phyloP scores from a whole-genome alignment of 1,284 basidiomycete species.

The Moniliophthora roreri region DNA sequence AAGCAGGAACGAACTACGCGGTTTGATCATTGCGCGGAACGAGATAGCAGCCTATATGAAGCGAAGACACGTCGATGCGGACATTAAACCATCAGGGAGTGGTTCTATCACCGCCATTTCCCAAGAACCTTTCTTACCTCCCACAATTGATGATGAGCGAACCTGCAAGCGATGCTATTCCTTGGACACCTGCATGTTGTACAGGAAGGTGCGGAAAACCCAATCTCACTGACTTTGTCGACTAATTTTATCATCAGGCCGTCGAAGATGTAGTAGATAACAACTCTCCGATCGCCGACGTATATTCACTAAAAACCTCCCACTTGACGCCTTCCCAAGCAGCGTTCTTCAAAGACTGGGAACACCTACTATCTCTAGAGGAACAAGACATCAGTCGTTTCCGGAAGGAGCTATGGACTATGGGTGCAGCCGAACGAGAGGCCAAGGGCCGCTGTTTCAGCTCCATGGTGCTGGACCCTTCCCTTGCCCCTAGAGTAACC shows the following conservation, averaged over 20 bases:
- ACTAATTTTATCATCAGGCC: conserved; percentile 43
- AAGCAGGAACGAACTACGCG: conserved; percentile 81
- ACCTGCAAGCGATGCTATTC: conserved; percentile 83
- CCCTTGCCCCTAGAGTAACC: conserved; percentile 22
- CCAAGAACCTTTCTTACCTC: conserved; percentile 69
- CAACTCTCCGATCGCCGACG: conserved; percentile 69
- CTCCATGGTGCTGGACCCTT: conserved; percentile 67
- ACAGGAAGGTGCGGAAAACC: conserved; percentile 68
- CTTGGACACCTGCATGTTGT: conserved; percentile 90
- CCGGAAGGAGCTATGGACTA: conserved; percentile 92
- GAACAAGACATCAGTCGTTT: conserved; percentile 85
- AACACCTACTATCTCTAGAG: conserved; percentile 83
- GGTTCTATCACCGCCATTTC: conserved; percentile 15
- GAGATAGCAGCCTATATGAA: conserved; percentile 81
- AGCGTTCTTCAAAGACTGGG: conserved; percentile 91
- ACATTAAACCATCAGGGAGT: conserved; percentile 19
- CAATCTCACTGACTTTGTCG: conserved; percentile 10
- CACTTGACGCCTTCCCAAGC: conserved; percentile 74
- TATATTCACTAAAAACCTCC: conserved; percentile 78
- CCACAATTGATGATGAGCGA: conserved; percentile 82
- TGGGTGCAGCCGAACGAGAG: conserved; percentile 81
- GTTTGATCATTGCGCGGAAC: conserved; percentile 82
- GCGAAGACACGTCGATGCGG: conserved; percentile 32
- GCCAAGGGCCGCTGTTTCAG: conserved; percentile 79
- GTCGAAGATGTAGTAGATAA: conserved; percentile 64